Conservation (phyloP, 2,329 filamentous ascomycete species). For the Ophiostoma perfectum region DNA sequence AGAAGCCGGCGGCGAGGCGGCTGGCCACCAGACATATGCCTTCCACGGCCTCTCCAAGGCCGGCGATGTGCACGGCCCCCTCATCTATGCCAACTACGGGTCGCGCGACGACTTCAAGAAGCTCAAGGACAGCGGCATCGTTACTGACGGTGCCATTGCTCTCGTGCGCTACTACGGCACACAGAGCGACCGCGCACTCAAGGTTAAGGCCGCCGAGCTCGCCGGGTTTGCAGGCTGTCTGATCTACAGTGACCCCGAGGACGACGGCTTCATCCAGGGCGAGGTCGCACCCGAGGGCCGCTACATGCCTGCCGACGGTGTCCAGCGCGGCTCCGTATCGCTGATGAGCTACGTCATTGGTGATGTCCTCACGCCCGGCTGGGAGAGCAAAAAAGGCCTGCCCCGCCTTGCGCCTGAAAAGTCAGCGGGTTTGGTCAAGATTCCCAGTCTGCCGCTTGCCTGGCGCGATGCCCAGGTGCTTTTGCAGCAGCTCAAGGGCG, state of each 20-base stretch:
- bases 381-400: constrained; percentile 61
- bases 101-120: constrained; percentile 74
- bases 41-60: constrained; percentile 88
- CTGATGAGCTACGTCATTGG: constrained; percentile 78
- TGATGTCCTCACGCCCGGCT: constrained; percentile 88
- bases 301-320: constrained; percentile 73
- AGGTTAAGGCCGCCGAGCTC: constrained; percentile 83
- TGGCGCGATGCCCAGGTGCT: constrained; percentile 84
- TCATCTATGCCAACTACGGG: constrained; percentile 92
- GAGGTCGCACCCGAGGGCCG: constrained; percentile 68
- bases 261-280: constrained; percentile 70
- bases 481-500: constrained; percentile 67
- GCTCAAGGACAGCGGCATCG: constrained; percentile 65
- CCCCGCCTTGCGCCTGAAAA: constrained; percentile 64
- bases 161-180: constrained; percentile 76
- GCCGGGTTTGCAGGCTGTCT: constrained; percentile 83
- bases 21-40: constrained; percentile 63
- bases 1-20: constrained; percentile 56
- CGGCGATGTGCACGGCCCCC: constrained; percentile 76
- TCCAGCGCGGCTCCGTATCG: constrained; percentile 76
- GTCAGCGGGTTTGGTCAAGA: constrained; percentile 67
- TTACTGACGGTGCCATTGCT: constrained; percentile 73
- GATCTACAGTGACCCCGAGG: constrained; percentile 83
- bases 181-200: constrained; percentile 66
- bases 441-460: constrained; percentile 83